Conservation (phyloP, 805 yeast genomes). For the Zygoascus bituminiphila region DNA sequence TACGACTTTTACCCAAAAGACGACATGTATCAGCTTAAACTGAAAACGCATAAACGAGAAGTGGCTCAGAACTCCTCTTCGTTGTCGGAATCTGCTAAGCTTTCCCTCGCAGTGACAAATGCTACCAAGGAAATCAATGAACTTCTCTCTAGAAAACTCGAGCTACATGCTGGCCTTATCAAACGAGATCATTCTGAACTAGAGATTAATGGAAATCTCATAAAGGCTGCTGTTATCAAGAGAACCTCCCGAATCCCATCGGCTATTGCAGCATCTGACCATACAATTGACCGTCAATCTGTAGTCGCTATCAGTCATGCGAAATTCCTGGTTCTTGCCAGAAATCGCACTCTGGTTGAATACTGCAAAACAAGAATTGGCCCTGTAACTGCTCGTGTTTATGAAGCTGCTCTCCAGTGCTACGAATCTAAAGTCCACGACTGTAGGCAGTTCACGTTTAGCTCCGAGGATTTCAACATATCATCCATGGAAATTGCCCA, state of each 20-base stretch:
- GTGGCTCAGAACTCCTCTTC: slow-evolving; percentile 9
- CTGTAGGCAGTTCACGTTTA: slow-evolving; percentile 25
- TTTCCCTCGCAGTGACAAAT: slow-evolving; percentile 52
- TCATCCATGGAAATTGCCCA: slow-evolving; percentile 31
- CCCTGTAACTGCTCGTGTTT: slow-evolving; percentile 53
- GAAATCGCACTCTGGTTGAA: slow-evolving; percentile 55
- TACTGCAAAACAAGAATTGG: slow-evolving; percentile 67
- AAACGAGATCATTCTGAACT: background rate
- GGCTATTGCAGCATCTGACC: background rate
- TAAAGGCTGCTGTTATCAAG: background rate
- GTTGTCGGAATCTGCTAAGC: slow-evolving; percentile 47
- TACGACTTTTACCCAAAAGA: slow-evolving; percentile 29
- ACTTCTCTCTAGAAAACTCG: slow-evolving; percentile 15
- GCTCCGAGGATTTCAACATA: slow-evolving; percentile 25
- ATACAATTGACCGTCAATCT: slow-evolving; percentile 16
- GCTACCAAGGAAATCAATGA: slow-evolving; percentile 31
- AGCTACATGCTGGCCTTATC: slow-evolving; percentile 15
- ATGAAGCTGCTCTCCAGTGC: slow-evolving; percentile 44
- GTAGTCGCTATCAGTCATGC: slow-evolving; percentile 55
- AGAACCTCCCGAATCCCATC: background rate
- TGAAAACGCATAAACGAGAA: slow-evolving; percentile 15
- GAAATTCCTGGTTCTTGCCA: slow-evolving; percentile 56
- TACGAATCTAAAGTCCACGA: slow-evolving; percentile 44
- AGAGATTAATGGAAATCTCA: background rate
- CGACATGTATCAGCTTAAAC: slow-evolving; percentile 21